Base-by-base conservation (phyloP, 2,329 filamentous ascomycete species). In the Xylariaceae sp. region DNA sequence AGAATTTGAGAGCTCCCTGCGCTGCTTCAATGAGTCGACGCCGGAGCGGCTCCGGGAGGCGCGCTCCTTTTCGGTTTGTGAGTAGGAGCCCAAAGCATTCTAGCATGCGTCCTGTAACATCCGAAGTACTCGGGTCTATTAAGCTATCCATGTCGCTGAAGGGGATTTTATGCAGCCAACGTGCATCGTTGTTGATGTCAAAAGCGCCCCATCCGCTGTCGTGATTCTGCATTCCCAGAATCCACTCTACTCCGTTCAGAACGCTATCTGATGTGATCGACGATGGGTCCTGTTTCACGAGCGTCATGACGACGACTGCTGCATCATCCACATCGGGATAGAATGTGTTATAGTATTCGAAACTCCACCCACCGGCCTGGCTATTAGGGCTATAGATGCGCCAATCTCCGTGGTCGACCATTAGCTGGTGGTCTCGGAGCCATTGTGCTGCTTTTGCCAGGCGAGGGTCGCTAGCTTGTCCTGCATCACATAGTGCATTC, bases 121-220 rank as follows among this genome's bases (percentile, higher is more conserved):
- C 72, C 0, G 69, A 60, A 1, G 60, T 63, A 4, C 63, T 68
- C 1, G 68, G 67, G 41, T 73, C 72, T 21, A 67, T 70, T 10
- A 73, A 53, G 27, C 59, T 63, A 18, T 69, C 62, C 67, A 72
- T 73, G 45, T 74, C 72, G 33, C 63, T 68, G 59, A 73, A 73
- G 1, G 70, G 68, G 23, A 69, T 70, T 16, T 68, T 68, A 42
- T 73, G 65, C 11, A 72, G 53, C 35, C 64, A 72, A 1, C 64
- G 41, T 29, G 62, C 60, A 50, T 73, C 56, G 45, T 73, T 73
- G 4, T 71, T 60, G 3, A 51, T 37, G 46, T 73, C 71, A 37
- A 73, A 73, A 6, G 67, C 68, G 2, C 44, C 69, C 68, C 67
- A 73, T 0, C 70, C 71, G 47, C 27, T n/a, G n/a, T 30, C 27